Conservation (phyloP, 495 filamentous ascomycete species). For the Pyronema domesticum region DNA sequence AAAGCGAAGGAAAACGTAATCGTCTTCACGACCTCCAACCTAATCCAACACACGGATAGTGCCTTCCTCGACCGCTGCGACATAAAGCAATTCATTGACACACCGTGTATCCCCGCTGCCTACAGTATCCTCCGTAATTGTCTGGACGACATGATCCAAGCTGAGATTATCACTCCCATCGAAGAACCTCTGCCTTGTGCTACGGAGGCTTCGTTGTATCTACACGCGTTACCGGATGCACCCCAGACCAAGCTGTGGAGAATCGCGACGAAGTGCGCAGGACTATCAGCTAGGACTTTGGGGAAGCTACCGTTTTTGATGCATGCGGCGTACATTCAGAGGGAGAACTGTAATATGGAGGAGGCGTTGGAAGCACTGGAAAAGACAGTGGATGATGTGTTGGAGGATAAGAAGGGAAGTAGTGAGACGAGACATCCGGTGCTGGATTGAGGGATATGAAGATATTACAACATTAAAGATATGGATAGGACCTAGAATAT, state of each 20-base stretch:
- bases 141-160: slow-evolving; percentile 33
- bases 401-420: neutral
- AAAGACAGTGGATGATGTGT: slow-evolving; percentile 13
- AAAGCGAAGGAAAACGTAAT: slow-evolving; percentile 23
- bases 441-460: too few species aligned
- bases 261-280: slow-evolving; percentile 12
- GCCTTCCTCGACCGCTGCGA: slow-evolving; percentile 41
- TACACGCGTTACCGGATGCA: slow-evolving; percentile 18
- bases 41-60: slow-evolving; percentile 24
- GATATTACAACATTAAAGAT: too few species aligned
- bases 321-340: slow-evolving; percentile 23
- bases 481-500: too few species aligned
- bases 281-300: slow-evolving; percentile 16
- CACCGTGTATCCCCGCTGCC: slow-evolving; percentile 25
- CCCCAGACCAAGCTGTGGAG: slow-evolving; percentile 20
- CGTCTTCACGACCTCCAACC: slow-evolving; percentile 22
- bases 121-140: slow-evolving; percentile 37
- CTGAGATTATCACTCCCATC: slow-evolving; percentile 24
- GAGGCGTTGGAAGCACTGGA: slow-evolving; percentile 21
- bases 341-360: slow-evolving; percentile 9
- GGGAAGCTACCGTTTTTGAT: slow-evolving; percentile 21
- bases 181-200: slow-evolving; percentile 15
- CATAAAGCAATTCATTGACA: slow-evolving; percentile 33
- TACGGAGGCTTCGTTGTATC: slow-evolving; percentile 17
- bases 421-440: too few species aligned